phyloP scores from a whole-genome alignment of 768 basidiomycete genomes.

The Panaeolus cyanescens region DNA sequence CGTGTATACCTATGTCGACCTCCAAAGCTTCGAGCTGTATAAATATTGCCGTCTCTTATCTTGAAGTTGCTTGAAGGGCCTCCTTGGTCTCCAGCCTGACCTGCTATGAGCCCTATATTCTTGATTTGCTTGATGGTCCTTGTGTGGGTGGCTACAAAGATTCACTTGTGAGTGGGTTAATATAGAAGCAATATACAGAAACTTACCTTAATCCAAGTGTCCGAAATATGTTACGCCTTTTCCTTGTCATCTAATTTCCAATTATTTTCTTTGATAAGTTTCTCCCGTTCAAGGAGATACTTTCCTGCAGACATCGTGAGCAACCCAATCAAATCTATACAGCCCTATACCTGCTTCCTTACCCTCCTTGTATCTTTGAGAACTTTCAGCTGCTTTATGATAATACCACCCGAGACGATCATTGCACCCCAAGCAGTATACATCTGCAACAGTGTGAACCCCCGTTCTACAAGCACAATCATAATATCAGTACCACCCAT shows the following conservation, averaged over 20 bases:
- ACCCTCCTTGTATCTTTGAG: conserved; percentile 90
- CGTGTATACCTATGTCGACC: no score
- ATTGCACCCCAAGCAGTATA: conserved; percentile 78
- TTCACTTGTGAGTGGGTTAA: no score
- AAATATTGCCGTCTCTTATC: no score
- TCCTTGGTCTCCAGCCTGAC: no score
- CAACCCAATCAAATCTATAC: background rate
- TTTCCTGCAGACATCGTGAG: conserved; percentile 64
- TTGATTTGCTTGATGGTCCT: no score
- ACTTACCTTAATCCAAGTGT: no score
- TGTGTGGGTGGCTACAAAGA: no score
- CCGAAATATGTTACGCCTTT: background rate
- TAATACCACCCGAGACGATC: conserved; percentile 85
- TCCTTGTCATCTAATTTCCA: conserved; percentile 60
- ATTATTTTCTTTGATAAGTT: conserved; percentile 77
- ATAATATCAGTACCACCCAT: background rate
- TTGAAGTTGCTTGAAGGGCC: no score
- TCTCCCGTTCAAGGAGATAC: conserved; percentile 80
- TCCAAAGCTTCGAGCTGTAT: no score
- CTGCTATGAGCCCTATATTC: no score
- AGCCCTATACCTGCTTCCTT: conserved; percentile 12
- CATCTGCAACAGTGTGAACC: conserved; percentile 79
- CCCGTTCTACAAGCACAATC: conserved; percentile 57
- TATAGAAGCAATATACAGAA: no score
- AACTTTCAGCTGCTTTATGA: conserved; percentile 71